Evolutionary conservation across 108 stramenopile species (phyloP).

Genomic region (Fragilariopsis cylindrus): DNA sequence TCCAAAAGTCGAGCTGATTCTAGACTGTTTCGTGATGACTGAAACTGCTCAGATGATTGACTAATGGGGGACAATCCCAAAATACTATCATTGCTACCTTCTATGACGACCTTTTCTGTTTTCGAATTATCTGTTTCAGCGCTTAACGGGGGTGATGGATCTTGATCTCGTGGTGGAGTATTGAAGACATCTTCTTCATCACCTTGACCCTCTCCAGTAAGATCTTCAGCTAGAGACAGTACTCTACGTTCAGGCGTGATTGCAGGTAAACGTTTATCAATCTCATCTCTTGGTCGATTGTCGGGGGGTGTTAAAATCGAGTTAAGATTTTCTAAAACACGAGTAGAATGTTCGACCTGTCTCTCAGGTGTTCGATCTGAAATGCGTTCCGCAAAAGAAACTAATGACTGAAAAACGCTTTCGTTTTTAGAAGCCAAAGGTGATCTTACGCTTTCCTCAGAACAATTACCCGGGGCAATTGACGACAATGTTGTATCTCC

Average conservation of each 20-base stretch:
- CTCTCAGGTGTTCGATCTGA: neutral
- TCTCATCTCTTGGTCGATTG: neutral
- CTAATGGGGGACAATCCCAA: constrained; percentile 3
- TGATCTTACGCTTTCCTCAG: neutral
- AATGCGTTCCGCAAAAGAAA: constrained; percentile 11
- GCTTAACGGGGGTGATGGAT: neutral
- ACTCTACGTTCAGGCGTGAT: constrained; percentile 3
- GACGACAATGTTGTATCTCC: constrained; percentile 5
- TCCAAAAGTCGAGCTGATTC: neutral
- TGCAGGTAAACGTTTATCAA: neutral
- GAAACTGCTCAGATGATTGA: neutral
- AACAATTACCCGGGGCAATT: neutral
- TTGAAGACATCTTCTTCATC: constrained; percentile 1
- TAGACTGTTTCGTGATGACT: neutral
- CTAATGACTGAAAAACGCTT: constrained; percentile 11
- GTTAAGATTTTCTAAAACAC: constrained; percentile 12
- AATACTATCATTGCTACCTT: neutral
- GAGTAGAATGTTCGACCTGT: constrained; percentile 7
- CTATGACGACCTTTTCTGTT: neutral
- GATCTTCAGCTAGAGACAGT: neutral
- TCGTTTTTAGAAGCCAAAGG: neutral
- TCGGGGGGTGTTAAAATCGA: constrained; percentile 1
- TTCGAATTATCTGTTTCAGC: neutral
- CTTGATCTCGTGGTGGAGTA: constrained; percentile 12
- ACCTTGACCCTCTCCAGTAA: neutral